phyloP scores from a whole-genome alignment of 768 basidiomycete species.

The Rhizopogon vinicolor region DNA sequence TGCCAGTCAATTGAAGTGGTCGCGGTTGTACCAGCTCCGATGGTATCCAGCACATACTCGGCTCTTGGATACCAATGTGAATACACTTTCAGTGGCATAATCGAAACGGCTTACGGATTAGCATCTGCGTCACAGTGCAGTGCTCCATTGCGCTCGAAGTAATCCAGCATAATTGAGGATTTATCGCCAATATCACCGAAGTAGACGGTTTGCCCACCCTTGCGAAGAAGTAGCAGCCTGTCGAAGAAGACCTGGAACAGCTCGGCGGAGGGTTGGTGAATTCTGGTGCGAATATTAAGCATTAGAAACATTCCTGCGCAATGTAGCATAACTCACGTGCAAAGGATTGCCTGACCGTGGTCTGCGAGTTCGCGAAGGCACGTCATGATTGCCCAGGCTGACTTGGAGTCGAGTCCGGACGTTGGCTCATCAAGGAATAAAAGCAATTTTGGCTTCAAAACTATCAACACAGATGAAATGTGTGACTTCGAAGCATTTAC shows the following conservation, averaged over 20 bases:
- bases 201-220: conserved; percentile 62
- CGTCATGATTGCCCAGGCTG: conserved; percentile 43
- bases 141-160: conserved; percentile 20
- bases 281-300: conserved; percentile 1
- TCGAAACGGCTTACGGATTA: conserved; percentile 16
- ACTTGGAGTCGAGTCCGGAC: conserved; percentile 49
- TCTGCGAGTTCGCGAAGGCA: conserved; percentile 50
- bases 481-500: conserved; percentile 11
- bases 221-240: conserved; percentile 42
- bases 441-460: conserved; percentile 34
- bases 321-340: conserved; percentile 33
- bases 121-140: conserved; percentile 11
- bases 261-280: conserved; percentile 38
- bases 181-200: conserved; percentile 42
- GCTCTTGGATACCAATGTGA: conserved; percentile 23
- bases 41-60: conserved; percentile 46
- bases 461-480: background rate
- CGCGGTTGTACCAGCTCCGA: conserved; percentile 53
- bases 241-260: conserved; percentile 47
- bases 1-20: conserved; percentile 46
- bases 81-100: background rate
- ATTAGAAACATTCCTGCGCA: too few species aligned
- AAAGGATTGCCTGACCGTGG: conserved; percentile 51
- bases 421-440: conserved; percentile 63
- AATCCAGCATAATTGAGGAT: conserved; percentile 16